Evolutionary conservation across 208 protist genomes (phyloP).

Genomic region (Phytomonas serpens): DNA sequence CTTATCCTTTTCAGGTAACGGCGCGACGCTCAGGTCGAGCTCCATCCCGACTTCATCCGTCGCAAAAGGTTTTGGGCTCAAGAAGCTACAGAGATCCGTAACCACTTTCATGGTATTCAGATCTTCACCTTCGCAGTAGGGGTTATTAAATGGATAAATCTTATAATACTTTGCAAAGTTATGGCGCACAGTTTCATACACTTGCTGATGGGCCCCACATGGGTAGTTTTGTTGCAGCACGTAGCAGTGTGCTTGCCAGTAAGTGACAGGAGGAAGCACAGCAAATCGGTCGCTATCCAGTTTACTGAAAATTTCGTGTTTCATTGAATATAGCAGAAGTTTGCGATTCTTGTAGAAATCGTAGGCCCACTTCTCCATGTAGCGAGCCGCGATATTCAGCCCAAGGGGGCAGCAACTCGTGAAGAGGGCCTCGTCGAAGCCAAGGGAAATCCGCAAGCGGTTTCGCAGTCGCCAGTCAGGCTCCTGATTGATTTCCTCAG

Average conservation of each 20-base stretch:
- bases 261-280: constrained; percentile 51
- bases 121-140: constrained; percentile 81
- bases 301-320: neutral
- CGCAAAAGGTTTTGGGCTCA: neutral
- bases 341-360: constrained; percentile 21
- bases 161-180: constrained; percentile 70
- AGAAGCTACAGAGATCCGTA: constrained; percentile 25
- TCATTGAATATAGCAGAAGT: constrained; percentile 3
- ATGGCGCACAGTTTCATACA: constrained; percentile 37
- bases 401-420: constrained; percentile 27
- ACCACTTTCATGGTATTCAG: constrained; percentile 71
- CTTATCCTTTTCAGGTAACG: neutral
- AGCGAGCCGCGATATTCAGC: constrained; percentile 41
- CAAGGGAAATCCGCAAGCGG: constrained; percentile 75
- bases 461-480: constrained; percentile 57
- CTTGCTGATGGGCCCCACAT: constrained; percentile 27
- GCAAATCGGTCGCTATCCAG: constrained; percentile 14
- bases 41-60: neutral
- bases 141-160: constrained; percentile 64
- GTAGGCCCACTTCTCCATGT: constrained; percentile 56
- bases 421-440: constrained; percentile 82
- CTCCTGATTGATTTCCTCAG: constrained; percentile 29
- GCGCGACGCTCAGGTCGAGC: neutral
- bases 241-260: constrained; percentile 77
- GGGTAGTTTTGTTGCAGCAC: constrained; percentile 31